A percentile compares a stretch with the other conserved stretches of the same genome.
Conservation (phyloP, 169 alveolate genomes). For the Theileria orientalis region DNA sequence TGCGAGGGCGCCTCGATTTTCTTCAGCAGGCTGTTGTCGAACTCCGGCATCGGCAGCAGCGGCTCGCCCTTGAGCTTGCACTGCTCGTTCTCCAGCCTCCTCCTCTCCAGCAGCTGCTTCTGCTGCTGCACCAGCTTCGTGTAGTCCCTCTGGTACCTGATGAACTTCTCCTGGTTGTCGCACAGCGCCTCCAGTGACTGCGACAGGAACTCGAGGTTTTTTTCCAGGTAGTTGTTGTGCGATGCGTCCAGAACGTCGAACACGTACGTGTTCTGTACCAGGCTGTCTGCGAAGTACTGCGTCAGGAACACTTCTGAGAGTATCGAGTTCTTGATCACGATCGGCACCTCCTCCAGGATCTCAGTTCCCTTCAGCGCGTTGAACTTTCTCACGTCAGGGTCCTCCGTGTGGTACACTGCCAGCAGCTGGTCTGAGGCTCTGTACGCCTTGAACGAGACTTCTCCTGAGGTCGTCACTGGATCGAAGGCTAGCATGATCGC, state of each 20-base stretch:
- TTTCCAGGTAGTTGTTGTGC: constrained; percentile 68
- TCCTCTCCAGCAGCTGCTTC: constrained; percentile 80
- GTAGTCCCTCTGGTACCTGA: constrained; percentile 78
- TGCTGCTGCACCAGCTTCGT: constrained; percentile 76
- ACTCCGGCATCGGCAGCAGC: constrained; percentile 73
- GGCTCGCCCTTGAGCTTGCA: constrained; percentile 81
- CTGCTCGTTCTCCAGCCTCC: constrained; percentile 82
- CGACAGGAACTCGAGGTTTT: constrained; percentile 69
- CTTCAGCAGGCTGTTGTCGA: constrained; percentile 51
- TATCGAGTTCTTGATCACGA: constrained; percentile 76
- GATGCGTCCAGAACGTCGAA: constrained; percentile 71
- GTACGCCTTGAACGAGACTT: constrained; percentile 78
- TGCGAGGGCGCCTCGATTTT: constrained; percentile 66
- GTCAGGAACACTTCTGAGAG: constrained; percentile 76
- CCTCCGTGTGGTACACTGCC: constrained; percentile 53
- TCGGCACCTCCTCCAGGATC: constrained; percentile 78
- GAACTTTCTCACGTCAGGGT: constrained; percentile 65
- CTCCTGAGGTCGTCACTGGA: constrained; percentile 62
- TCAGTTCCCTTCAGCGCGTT: constrained; percentile 71
- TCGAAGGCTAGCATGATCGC: constrained; percentile 77
- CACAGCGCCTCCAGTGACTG: constrained; percentile 76
- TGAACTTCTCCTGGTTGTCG: constrained; percentile 79
- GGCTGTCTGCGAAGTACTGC: constrained; percentile 70
- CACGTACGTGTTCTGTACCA: constrained; percentile 65
- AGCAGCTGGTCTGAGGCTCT: constrained; percentile 71